These are phyloP conservation scores for Leonotis leonurus DNA, from an alignment of 257 asterid species.

Conservation along the genomic window DNA sequence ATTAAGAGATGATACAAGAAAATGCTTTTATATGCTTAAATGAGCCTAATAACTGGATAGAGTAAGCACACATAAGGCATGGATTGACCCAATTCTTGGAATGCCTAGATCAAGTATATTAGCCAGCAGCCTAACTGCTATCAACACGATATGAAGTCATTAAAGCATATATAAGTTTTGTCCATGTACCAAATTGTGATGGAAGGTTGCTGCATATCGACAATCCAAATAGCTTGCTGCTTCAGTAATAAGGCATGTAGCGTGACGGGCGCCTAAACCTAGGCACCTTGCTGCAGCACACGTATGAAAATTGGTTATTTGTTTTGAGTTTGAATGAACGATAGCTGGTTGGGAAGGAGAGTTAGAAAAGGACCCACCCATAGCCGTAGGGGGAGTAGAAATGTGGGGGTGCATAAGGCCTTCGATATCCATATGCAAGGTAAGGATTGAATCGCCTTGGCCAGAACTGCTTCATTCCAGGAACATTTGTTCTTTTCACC, in stretches of 20 bases:
- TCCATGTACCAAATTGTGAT: neutral
- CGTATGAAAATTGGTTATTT: neutral
- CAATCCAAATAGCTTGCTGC: neutral
- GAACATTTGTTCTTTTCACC: conserved; percentile 87
- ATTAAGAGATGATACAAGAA: neutral
- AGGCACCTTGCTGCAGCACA: conserved; percentile 66
- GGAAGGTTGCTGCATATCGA: neutral
- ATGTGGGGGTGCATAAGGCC: conserved; percentile 75
- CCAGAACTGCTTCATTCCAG: conserved; percentile 92
- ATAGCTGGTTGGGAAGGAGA: neutral
- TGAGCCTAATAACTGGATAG: neutral
- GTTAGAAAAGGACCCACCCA: conserved; percentile 38
- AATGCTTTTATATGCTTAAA: neutral
- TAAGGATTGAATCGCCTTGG: conserved; percentile 72
- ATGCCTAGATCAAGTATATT: neutral
- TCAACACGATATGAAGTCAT: neutral
- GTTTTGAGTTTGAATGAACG: neutral
- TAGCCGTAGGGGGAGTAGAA: conserved; percentile 79
- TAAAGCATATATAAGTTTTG: neutral
- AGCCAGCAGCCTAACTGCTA: neutral
- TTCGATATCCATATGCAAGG: conserved; percentile 50
- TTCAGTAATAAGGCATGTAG: conserved; percentile 76
- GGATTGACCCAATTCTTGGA: neutral
- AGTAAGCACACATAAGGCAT: conserved; percentile 2
- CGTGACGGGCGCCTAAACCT: conserved; percentile 83